Evolutionary conservation across 2,329 filamentous ascomycete genomes (phyloP).

Genomic region (Pezicula rhizophila): DNA sequence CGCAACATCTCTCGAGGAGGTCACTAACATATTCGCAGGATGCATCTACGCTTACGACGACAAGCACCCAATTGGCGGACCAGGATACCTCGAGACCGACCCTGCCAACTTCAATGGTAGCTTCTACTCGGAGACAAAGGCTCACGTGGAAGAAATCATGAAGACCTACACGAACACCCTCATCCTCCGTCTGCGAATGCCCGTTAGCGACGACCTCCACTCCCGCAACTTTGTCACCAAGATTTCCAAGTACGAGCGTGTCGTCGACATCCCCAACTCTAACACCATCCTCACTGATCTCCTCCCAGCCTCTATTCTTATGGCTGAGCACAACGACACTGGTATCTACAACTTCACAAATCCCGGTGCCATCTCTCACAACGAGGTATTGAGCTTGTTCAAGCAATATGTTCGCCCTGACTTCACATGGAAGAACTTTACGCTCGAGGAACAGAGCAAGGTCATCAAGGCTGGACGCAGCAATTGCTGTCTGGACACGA

Average conservation of each 20-base stretch:
- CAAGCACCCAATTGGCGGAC: conserved; percentile 51
- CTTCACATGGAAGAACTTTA: conserved; percentile 61
- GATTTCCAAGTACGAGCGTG: conserved; percentile 56
- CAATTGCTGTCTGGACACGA: conserved; percentile 60
- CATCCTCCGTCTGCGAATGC: conserved; percentile 63
- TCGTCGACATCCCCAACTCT: conserved; percentile 64
- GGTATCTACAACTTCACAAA: conserved; percentile 68
- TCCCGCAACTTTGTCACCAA: conserved; percentile 65
- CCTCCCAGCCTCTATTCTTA: conserved; percentile 52
- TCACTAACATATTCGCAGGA: conserved; percentile 20
- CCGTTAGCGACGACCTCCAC: conserved; percentile 62
- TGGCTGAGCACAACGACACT: conserved; percentile 55
- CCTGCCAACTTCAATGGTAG: conserved; percentile 59
- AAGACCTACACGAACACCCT: conserved; percentile 55
- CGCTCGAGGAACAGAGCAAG: conserved; percentile 58
- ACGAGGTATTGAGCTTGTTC: conserved; percentile 59
- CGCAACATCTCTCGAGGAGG: no score
- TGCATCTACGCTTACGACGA: conserved; percentile 63
- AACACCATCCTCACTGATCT: conserved; percentile 62
- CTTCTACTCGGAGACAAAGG: conserved; percentile 64
- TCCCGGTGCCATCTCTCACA: conserved; percentile 65
- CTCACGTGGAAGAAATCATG: conserved; percentile 59
- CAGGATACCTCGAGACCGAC: conserved; percentile 56
- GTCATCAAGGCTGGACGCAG: conserved; percentile 62
- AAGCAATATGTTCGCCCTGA: conserved; percentile 55